Evolutionary conservation across 495 filamentous ascomycete genomes (phyloP), one percentile per base, ranked within the genome.

Genomic region (Aspergillus ellipticus): DNA sequence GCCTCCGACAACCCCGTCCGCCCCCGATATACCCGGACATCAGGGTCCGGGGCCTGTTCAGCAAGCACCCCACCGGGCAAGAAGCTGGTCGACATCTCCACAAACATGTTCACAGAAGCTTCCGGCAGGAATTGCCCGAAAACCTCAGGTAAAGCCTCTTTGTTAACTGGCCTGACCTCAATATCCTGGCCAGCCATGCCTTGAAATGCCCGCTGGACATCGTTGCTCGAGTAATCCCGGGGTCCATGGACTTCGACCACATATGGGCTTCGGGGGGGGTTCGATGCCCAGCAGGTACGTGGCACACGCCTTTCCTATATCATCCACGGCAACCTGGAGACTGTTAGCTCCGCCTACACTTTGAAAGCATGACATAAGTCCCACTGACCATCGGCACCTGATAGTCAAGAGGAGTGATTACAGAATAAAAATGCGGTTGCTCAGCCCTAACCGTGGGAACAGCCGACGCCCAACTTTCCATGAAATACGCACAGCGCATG

Each of bases 401-500:
- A 46, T 47, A 57, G 2, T 57, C 49, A 42, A 49, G 17, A 20
- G 55, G 55, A 11, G 55, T 53, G n/a, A 57, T 29, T 3, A 16
- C 10, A 2, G 55, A 42, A 21, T 49, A 17, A 7, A 57, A 46
- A 33, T 48, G 35, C 29, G 55, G 49, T 1, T 24, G 5, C 20
- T 57, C 49, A 1, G 31, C 28, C 5, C 41, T 26, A 16, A 57
- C 55, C 1, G 49, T 48, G 6, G 9, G 5, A 4, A 57, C 6
- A 0, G 31, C 49, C 0, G 42, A 0, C 10, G 42, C 55, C 55
- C 55, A 57, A 16, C 53, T 57, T 31, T 57, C 55, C 55, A 57
- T 57, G 20, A 57, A 53, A 53, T 57, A 57, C 8, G 42, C 49
- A 37, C 49, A 52, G 24, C 55, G 41, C 13, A 51, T 39, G 37